Evolutionary conservation across 768 basidiomycete genomes (phyloP), one percentile per base, ranked within the genome.

Genomic region (Calocybe indica): DNA sequence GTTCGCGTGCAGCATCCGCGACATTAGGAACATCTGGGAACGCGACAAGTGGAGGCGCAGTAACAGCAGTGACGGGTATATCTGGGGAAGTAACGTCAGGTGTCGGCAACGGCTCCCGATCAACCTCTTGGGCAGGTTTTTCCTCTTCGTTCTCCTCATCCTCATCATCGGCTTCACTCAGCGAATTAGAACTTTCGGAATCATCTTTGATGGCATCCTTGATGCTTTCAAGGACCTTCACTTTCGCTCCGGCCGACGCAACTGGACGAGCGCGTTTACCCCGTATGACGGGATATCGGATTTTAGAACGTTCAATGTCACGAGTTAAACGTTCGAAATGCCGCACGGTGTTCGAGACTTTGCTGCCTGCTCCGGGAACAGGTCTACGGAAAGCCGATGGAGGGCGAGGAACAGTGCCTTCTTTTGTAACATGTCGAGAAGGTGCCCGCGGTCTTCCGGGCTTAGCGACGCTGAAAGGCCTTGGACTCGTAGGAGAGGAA

Each of bases 191-290:
- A 49, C 73, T 74, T 43, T 88, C 87, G 14, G 84, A 84, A 54
- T 88, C 91, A 56, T 91, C 89, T 44, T 76, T 77, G 60, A 96
- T 88, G 1, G 89, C 94, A 57, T 96, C 93, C 60, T 88, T 85
- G 57, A 96, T 79, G 58, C 90, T 93, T 45, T 89, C 85, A 22
- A 96, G 75, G 31, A 96, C 78, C 59, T 93, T 84, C 1, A 95
- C 90, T 57, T 84, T 92, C 11, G 91, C 92, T 39, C 84, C 80
- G 11, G 93, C 86, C 22, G 85, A 85, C 13, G 88, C 88, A 10
- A 98, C 91, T 9, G 96, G 95, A 31, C 95, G 85, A 13, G 91
- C 88, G 39, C 87, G 82, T 53, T 82, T 85, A 8, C 88, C 88
- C 34, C 92, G 80, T 58, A 93, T 88, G 46, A 92, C 80, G n/a